These are phyloP conservation scores for Piedraia hortae DNA, from an alignment of 2,329 filamentous ascomycete species.

Conservation along the genomic window DNA sequence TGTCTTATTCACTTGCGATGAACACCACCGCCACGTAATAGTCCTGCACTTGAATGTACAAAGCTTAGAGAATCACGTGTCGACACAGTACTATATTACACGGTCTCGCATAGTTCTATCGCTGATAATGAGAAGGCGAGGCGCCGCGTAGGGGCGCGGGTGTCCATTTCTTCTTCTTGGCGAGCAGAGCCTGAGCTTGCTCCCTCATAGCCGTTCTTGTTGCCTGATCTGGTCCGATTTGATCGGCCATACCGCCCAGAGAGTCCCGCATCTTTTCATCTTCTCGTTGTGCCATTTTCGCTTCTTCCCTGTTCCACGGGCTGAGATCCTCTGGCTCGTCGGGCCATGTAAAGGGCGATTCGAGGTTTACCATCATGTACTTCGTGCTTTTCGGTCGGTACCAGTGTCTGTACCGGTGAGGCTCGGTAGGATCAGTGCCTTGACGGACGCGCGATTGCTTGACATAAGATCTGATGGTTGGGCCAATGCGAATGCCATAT, in stretches of 20 bases:
- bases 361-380: slow-evolving; percentile 84
- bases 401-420: slow-evolving; percentile 18
- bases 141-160: too few relatives aligned
- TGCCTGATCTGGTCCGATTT: slow-evolving; percentile 16
- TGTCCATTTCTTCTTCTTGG: slow-evolving; percentile 33
- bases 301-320: slow-evolving; percentile 13
- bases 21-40: too few relatives aligned
- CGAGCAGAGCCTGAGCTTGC: slow-evolving; percentile 35
- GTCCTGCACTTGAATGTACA: too few relatives aligned
- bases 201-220: slow-evolving; percentile 21
- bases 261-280: slow-evolving; percentile 15
- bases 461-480: slow-evolving; percentile 53
- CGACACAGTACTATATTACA: not conserved
- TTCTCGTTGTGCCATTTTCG: slow-evolving; percentile 1
- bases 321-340: slow-evolving; percentile 33
- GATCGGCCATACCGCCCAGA: slow-evolving; percentile 11
- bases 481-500: slow-evolving; percentile 43
- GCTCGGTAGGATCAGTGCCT: slow-evolving; percentile 9
- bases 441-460: slow-evolving; percentile 37
- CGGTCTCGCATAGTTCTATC: not conserved
- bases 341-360: slow-evolving; percentile 70
- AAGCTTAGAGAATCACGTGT: too few relatives aligned
- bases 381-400: slow-evolving; percentile 50
- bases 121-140: not conserved
- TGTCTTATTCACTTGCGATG: not conserved